A percentile compares a stretch with the other conserved stretches of the same genome.
Evolutionary conservation across 306 rosid genomes (phyloP).

Genomic region (Trichosanthes truncata): DNA sequence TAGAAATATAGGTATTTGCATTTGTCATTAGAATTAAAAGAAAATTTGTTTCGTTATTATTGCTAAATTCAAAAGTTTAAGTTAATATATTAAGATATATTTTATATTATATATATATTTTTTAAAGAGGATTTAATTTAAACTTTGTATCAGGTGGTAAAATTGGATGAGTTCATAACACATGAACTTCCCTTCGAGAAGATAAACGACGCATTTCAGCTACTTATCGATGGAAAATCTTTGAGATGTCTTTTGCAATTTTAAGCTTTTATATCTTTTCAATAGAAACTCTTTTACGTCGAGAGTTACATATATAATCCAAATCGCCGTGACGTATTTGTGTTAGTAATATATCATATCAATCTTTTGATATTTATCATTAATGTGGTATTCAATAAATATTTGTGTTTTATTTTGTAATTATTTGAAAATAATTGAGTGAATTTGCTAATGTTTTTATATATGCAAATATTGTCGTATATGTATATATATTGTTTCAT

Average conservation of each 20-base stretch:
- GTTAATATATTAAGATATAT: background rate
- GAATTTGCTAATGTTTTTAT: background rate
- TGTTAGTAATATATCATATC: background rate
- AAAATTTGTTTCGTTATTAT: background rate
- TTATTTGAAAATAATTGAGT: background rate
- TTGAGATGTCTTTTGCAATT: constrained; percentile 56
- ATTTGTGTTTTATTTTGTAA: background rate
- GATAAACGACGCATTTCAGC: constrained; percentile 60
- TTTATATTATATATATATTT: background rate
- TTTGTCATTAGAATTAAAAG: too few species aligned
- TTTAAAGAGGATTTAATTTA: background rate
- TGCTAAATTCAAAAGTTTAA: background rate
- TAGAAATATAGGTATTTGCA: background rate
- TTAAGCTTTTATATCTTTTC: constrained; percentile 1
- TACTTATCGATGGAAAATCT: constrained; percentile 50
- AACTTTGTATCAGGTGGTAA: constrained; percentile 32
- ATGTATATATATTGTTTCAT: background rate
- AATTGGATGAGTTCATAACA: constrained; percentile 59
- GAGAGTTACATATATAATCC: background rate
- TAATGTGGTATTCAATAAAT: background rate
- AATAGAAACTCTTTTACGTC: background rate
- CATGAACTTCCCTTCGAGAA: constrained; percentile 78
- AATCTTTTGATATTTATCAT: background rate
- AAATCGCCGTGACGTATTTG: background rate
- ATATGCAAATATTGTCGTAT: background rate